Percentiles rank a stretch among this genome's conserved stretches.
Evolutionary conservation across 352 stramenopile genomes (phyloP).

Genomic region (Plasmopara muralis): DNA sequence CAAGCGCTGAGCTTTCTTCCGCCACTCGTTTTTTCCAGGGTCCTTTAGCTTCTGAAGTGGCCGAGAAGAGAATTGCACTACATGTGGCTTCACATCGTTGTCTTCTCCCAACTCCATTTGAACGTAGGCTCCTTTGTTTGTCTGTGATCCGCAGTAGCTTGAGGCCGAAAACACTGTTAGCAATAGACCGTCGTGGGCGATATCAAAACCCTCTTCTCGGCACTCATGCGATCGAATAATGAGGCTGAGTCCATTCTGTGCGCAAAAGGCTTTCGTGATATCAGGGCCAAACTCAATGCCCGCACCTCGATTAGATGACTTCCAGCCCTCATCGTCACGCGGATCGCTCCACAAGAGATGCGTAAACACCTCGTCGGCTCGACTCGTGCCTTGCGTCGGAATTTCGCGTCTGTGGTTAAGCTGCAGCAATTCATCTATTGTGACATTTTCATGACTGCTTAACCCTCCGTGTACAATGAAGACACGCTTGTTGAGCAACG

Average conservation of each 20-base stretch:
- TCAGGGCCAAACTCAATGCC: conserved; percentile 91
- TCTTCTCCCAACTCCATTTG: conserved; percentile 58
- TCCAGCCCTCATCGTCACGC: conserved; percentile 51
- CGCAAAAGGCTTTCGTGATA: conserved; percentile 88
- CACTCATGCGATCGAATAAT: conserved; percentile 94
- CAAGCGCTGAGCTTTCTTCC: conserved; percentile 64
- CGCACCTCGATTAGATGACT: conserved; percentile 69
- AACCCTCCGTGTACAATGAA: conserved; percentile 93
- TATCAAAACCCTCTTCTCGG: conserved; percentile 86
- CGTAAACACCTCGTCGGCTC: conserved; percentile 87
- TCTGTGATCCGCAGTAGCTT: conserved; percentile 88
- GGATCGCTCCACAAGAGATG: conserved; percentile 91
- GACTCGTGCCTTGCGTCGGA: conserved; percentile 69
- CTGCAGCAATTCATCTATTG: conserved; percentile 74
- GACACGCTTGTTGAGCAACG: conserved; percentile 85
- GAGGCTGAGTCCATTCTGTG: conserved; percentile 77
- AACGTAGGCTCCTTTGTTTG: conserved; percentile 84
- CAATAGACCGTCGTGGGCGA: conserved; percentile 76
- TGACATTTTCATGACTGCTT: conserved; percentile 82
- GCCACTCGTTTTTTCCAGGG: conserved; percentile 67
- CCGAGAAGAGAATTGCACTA: conserved; percentile 89
- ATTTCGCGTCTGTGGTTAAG: conserved; percentile 86
- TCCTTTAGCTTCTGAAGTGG: conserved; percentile 66
- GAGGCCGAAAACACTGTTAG: conserved; percentile 90
- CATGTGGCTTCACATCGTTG: conserved; percentile 81